phyloP scores from a whole-genome alignment of 768 basidiomycete genomes.

The Hygrophorus russula region DNA sequence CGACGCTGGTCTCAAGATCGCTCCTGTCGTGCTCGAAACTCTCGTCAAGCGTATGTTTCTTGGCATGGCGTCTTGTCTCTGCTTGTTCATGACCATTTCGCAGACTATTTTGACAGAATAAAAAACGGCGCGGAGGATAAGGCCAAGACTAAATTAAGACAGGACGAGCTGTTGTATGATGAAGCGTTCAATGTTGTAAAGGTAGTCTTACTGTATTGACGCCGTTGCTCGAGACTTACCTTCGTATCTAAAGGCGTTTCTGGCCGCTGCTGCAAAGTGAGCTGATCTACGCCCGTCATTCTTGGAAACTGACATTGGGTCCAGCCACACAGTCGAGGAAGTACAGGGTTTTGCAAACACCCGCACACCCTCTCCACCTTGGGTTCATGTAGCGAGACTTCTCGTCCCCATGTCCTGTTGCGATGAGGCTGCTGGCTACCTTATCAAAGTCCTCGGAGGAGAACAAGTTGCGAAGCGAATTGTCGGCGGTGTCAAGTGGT shows the following conservation, averaged over 20 bases:
- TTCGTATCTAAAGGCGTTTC: slow-evolving; percentile 44
- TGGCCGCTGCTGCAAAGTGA: slow-evolving; percentile 61
- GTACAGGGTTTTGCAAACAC: slow-evolving; percentile 74
- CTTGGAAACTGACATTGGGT: background rate
- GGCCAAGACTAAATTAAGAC: slow-evolving; percentile 37
- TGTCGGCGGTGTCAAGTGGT: slow-evolving; percentile 92
- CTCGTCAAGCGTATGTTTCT: slow-evolving; percentile 52
- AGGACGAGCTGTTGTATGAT: slow-evolving; percentile 75
- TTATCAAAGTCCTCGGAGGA: slow-evolving; percentile 80
- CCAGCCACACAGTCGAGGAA: slow-evolving; percentile 78
- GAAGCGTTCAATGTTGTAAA: slow-evolving; percentile 69
- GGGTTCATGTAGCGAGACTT: slow-evolving; percentile 62
- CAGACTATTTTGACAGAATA: slow-evolving; percentile 52
- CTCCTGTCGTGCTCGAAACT: slow-evolving; percentile 63
- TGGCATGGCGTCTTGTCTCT: too few species aligned
- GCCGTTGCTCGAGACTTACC: background rate
- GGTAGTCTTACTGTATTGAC: slow-evolving; percentile 24
- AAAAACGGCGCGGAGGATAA: slow-evolving; percentile 31
- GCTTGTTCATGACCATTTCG: too few species aligned
- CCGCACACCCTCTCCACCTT: slow-evolving; percentile 76
- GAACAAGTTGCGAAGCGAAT: slow-evolving; percentile 56
- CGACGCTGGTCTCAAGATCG: slow-evolving; percentile 52
- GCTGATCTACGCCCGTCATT: slow-evolving; percentile 13
- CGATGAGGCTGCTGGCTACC: slow-evolving; percentile 56
- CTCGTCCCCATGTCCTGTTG: slow-evolving; percentile 68